Percentiles rank a stretch among this genome's conserved stretches.
These are phyloP conservation scores for Penicillium tannophilum DNA, from an alignment of 495 filamentous ascomycete species.

Conservation along the genomic window DNA sequence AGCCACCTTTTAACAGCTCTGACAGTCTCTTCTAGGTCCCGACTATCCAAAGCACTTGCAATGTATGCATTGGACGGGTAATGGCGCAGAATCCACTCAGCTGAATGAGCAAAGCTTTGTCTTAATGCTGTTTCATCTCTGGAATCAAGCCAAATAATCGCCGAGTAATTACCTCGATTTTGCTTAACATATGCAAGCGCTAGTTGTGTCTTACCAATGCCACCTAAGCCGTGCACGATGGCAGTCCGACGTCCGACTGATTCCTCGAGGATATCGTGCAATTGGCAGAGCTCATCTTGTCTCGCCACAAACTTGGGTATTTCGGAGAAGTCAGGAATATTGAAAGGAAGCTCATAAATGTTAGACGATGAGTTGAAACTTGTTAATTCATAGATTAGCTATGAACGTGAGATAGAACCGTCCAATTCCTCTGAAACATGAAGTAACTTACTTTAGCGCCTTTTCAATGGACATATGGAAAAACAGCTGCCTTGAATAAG, in stretches of 20 bases:
- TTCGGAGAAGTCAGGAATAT: neutral
- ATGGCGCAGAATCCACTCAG: constrained; percentile 6
- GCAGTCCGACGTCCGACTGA: constrained; percentile 1
- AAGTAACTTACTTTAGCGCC: neutral
- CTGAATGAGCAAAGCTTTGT: neutral
- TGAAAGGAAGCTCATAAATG: neutral
- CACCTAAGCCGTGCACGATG: constrained; percentile 8
- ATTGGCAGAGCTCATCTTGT: neutral
- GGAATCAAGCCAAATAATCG: constrained; percentile 3
- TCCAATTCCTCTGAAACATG: too few species aligned
- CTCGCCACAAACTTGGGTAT: neutral
- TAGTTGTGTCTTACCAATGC: constrained; percentile 15
- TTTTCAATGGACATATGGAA: constrained; percentile 1
- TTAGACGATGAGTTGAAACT: neutral
- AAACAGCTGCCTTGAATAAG: neutral
- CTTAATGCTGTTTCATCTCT: constrained; percentile 7
- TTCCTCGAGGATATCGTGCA: neutral
- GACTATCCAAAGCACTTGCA: neutral
- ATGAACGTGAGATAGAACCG: neutral
- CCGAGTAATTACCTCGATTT: constrained; percentile 1
- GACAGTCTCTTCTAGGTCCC: neutral
- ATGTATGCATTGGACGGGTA: constrained; percentile 1
- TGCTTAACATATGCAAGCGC: constrained; percentile 2
- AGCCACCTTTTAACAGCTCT: neutral
- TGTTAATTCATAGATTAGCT: neutral